phyloP scores from a whole-genome alignment of 2,329 filamentous ascomycete genomes.

The Thelonectria olida region DNA sequence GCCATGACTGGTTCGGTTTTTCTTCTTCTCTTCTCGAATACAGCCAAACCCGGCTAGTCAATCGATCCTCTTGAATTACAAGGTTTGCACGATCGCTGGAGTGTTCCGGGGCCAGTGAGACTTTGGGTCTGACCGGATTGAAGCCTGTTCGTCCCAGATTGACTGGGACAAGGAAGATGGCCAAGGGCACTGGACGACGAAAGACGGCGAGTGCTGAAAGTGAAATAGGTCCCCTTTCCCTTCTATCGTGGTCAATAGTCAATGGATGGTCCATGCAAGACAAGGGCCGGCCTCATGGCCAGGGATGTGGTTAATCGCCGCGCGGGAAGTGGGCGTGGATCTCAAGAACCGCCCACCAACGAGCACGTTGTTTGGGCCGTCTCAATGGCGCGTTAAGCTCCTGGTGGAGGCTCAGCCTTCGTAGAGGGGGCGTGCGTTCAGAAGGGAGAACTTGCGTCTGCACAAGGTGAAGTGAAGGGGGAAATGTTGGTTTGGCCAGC shows the following conservation, averaged over 20 bases:
- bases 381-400: conserved; percentile 20
- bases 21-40: conserved; percentile 31
- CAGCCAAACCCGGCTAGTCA: conserved; percentile 10
- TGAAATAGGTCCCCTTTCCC: background rate
- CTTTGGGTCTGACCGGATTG: conserved; percentile 18
- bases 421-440: conserved; percentile 4
- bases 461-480: no score
- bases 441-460: background rate
- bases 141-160: conserved; percentile 6
- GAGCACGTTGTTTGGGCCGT: conserved; percentile 18
- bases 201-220: background rate
- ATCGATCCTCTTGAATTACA: conserved; percentile 16
- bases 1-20: conserved; percentile 17
- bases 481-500: no score
- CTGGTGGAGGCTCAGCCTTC: background rate
- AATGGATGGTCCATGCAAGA: conserved; percentile 5
- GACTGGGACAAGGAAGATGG: background rate
- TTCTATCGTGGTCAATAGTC: background rate
- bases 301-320: conserved; percentile 32
- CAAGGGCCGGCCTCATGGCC: conserved; percentile 13
- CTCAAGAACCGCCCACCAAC: conserved; percentile 29
- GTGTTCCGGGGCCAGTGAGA: conserved; percentile 16
- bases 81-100: conserved; percentile 16
- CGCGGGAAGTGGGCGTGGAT: conserved; percentile 40
- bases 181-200: background rate